Evolutionary conservation across 2,329 filamentous ascomycete species (phyloP).

Genomic region (Fusarium aywerte): DNA sequence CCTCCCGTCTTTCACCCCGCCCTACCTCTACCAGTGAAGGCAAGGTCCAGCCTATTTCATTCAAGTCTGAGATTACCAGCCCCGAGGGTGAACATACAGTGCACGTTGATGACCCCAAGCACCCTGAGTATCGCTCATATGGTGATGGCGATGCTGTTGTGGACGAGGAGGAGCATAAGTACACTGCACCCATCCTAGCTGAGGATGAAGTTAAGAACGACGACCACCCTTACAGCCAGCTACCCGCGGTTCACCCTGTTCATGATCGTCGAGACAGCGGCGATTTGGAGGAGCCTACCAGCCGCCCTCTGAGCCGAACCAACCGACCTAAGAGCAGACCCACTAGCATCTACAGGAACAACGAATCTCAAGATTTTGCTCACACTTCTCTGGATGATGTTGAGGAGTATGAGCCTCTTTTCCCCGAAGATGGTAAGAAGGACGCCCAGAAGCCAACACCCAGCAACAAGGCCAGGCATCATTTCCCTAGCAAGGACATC

Average conservation of each 20-base stretch:
- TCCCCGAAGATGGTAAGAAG: slow-evolving; percentile 78
- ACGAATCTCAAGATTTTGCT: slow-evolving; percentile 63
- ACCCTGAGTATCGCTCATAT: slow-evolving; percentile 53
- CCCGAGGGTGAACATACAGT: slow-evolving; percentile 69
- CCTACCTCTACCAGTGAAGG: slow-evolving; percentile 54
- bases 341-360: slow-evolving; percentile 68
- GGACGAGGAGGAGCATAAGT: slow-evolving; percentile 68
- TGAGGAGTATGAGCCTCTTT: slow-evolving; percentile 94
- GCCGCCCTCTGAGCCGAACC: slow-evolving; percentile 66
- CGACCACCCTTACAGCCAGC: slow-evolving; percentile 72
- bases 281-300: slow-evolving; percentile 67
- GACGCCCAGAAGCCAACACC: slow-evolving; percentile 53
- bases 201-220: slow-evolving; percentile 86
- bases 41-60: slow-evolving; percentile 33
- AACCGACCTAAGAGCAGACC: slow-evolving; percentile 55
- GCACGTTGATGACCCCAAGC: slow-evolving; percentile 74
- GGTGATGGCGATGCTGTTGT: slow-evolving; percentile 59
- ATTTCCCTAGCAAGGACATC: slow-evolving; percentile 93
- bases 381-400: slow-evolving; percentile 85
- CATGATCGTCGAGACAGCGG: slow-evolving; percentile 71
- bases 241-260: slow-evolving; percentile 83
- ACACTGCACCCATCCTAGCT: slow-evolving; percentile 84
- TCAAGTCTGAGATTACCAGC: slow-evolving; percentile 49
- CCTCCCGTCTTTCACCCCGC: slow-evolving; percentile 76
- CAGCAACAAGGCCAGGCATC: slow-evolving; percentile 67